These are phyloP conservation scores for Plasmopara muralis DNA, from an alignment of 352 stramenopile species.

Conservation along the genomic window DNA sequence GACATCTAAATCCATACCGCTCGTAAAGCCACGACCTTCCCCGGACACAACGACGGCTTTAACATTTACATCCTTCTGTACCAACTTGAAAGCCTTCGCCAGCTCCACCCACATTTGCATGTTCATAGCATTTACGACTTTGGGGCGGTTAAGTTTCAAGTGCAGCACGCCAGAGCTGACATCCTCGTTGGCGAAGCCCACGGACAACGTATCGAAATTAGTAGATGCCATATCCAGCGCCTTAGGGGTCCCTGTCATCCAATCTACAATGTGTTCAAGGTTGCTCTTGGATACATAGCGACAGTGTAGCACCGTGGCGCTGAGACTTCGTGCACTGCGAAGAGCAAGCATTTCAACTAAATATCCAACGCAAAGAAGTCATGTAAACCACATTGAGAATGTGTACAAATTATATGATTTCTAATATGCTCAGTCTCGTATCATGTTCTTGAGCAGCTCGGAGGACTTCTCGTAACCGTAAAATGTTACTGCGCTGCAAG, in stretches of 20 bases:
- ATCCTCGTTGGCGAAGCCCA: constrained; percentile 23
- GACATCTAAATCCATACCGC: constrained; percentile 86
- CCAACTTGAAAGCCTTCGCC: constrained; percentile 50
- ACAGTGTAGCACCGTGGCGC: constrained; percentile 2
- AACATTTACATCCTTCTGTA: constrained; percentile 62
- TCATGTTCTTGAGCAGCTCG: constrained; percentile 49
- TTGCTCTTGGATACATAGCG: constrained; percentile 30
- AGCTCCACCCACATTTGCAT: constrained; percentile 88
- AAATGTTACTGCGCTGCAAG: constrained; percentile 82
- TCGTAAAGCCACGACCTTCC: constrained; percentile 75
- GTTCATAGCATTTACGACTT: constrained; percentile 84
- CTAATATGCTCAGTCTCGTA: constrained; percentile 17
- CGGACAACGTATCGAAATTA: constrained; percentile 52
- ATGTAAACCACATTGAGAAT: constrained; percentile 9
- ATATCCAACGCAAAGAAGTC: background rate
- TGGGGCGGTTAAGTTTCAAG: constrained; percentile 77
- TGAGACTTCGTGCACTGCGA: constrained; percentile 5
- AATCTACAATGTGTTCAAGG: constrained; percentile 37
- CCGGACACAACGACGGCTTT: constrained; percentile 74
- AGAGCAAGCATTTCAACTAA: constrained; percentile 13
- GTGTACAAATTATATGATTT: background rate
- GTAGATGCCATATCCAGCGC: constrained; percentile 31
- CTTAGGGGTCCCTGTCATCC: constrained; percentile 44
- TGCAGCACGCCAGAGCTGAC: constrained; percentile 54
- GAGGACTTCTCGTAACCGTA: constrained; percentile 80